Conservation (phyloP, 2,329 filamentous ascomycete genomes). For the Paracoccidioides lutzii region DNA sequence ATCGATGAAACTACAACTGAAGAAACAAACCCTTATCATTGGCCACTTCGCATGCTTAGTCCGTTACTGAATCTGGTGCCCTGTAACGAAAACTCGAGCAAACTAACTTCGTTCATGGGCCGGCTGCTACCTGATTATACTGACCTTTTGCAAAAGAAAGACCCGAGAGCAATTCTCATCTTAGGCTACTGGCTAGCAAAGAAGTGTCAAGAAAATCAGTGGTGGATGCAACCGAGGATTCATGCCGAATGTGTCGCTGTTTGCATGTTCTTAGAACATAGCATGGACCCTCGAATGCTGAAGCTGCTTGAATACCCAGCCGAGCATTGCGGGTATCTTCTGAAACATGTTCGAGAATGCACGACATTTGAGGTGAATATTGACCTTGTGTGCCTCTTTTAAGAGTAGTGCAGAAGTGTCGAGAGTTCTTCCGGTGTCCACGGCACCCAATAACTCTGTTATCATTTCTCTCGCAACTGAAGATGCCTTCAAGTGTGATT, state of each 20-base stretch:
- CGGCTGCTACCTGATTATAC: constrained; percentile 20
- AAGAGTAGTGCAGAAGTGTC: neutral
- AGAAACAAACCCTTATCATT: constrained; percentile 25
- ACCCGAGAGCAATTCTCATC: constrained; percentile 21
- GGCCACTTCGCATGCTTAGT: constrained; percentile 24
- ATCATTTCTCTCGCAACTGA: neutral
- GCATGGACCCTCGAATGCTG: constrained; percentile 17
- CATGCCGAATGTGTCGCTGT: constrained; percentile 26
- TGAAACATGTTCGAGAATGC: constrained; percentile 16
- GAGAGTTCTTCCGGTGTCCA: neutral
- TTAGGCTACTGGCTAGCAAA: constrained; percentile 25
- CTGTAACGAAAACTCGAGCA: constrained; percentile 13
- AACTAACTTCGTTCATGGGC: constrained; percentile 25
- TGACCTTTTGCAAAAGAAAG: constrained; percentile 19
- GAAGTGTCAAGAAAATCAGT: constrained; percentile 16
- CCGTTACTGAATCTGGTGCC: constrained; percentile 20
- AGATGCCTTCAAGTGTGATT: no score
- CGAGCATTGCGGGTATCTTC: constrained; percentile 20
- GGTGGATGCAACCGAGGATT: constrained; percentile 22
- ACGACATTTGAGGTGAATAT: constrained; percentile 4
- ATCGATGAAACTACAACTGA: constrained; percentile 20
- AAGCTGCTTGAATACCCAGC: constrained; percentile 24
- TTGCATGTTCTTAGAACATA: constrained; percentile 25
- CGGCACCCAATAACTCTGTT: neutral
- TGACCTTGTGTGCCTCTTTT: constrained; percentile 4